These are phyloP conservation scores for Echeveria elegans DNA, from an alignment of 164 flowering plant genomes.

Conservation along the genomic window DNA sequence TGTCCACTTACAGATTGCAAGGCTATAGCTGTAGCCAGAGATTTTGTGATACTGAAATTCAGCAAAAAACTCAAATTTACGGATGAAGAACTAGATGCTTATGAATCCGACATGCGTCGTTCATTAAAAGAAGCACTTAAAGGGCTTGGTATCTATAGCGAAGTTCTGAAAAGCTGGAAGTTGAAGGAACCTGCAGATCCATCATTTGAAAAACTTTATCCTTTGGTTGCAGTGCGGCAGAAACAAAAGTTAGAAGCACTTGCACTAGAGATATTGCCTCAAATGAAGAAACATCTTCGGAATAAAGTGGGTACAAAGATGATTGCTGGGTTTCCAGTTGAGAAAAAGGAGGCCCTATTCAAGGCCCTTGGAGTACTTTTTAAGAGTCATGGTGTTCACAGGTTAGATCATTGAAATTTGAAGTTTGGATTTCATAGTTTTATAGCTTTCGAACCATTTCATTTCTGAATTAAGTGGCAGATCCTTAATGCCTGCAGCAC, in stretches of 20 bases:
- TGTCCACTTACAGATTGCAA: constrained; percentile 6
- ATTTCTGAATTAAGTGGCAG: neutral
- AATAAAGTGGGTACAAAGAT: constrained; percentile 18
- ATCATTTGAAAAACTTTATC: constrained; percentile 39
- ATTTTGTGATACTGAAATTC: constrained; percentile 47
- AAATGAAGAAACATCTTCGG: neutral
- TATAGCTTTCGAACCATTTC: neutral
- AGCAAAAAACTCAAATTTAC: constrained; percentile 31
- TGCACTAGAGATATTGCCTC: constrained; percentile 10
- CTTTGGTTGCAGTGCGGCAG: constrained; percentile 47
- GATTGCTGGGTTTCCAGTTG: constrained; percentile 18
- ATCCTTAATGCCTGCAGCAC: too few relatives aligned
- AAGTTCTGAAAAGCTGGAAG: constrained; percentile 47
- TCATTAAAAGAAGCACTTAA: constrained; percentile 18
- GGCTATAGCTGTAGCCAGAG: constrained; percentile 39
- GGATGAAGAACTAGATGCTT: constrained; percentile 17
- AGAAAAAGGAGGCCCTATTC: constrained; percentile 56
- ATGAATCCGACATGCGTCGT: constrained; percentile 7
- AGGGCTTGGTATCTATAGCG: constrained; percentile 42
- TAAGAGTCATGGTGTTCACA: constrained; percentile 61
- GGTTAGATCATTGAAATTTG: constrained; percentile 23
- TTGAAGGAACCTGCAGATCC: constrained; percentile 52
- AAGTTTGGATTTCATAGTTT: neutral
- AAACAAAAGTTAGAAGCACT: constrained; percentile 23
- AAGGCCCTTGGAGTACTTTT: constrained; percentile 51